Evolutionary conservation across 176 grass and related monocot genomes (phyloP).

Genomic region (Luzula sylvatica): DNA sequence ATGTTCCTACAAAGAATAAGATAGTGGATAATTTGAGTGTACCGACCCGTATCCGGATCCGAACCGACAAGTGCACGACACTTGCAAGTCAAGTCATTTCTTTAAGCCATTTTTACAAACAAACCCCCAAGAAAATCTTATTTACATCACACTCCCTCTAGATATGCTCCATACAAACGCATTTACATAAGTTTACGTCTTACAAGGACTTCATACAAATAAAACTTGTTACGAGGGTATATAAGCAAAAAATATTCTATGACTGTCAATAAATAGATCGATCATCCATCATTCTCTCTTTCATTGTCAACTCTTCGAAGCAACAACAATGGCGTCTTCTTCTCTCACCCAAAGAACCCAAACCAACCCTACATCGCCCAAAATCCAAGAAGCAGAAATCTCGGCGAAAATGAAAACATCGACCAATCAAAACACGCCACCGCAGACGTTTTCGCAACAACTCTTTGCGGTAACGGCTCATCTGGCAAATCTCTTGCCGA

Average conservation of each 20-base stretch:
- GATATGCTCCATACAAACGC: neutral
- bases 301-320: neutral
- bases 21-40: neutral
- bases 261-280: neutral
- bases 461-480: slow-evolving; percentile 42
- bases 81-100: neutral
- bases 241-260: neutral
- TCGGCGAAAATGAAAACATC: neutral
- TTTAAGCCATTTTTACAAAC: neutral
- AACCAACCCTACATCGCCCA: slow-evolving; percentile 13
- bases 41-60: no score
- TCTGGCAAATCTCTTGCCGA: slow-evolving; percentile 69
- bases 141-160: neutral
- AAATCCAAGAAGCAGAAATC: neutral
- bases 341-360: slow-evolving; percentile 18
- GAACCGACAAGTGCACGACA: neutral
- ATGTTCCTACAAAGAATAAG: neutral
- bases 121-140: neutral
- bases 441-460: slow-evolving; percentile 32
- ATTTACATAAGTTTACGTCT: neutral
- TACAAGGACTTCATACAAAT: neutral
- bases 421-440: neutral
- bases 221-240: neutral
- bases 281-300: neutral
- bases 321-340: slow-evolving; percentile 20